Conservation (phyloP, 495 filamentous ascomycete species). For the Talaromyces ruber region DNA sequence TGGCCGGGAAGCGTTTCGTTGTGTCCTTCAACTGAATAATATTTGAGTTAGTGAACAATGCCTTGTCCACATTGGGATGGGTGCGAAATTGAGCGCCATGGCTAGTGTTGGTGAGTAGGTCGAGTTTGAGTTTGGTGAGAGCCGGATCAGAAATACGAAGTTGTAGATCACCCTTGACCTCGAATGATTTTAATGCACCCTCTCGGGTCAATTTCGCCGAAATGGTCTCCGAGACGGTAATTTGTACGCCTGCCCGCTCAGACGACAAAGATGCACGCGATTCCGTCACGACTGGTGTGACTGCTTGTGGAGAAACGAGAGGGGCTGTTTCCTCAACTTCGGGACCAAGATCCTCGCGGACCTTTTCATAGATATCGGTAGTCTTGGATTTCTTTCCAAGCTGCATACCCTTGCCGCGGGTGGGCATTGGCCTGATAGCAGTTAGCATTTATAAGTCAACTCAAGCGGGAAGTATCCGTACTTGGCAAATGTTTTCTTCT, state of each 20-base stretch:
- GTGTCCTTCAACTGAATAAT: conserved; percentile 78
- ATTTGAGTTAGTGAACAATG: conserved; percentile 66
- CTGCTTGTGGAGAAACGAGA: conserved; percentile 56
- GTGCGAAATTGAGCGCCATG: conserved; percentile 82
- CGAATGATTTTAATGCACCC: conserved; percentile 70
- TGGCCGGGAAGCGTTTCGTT: conserved; percentile 80
- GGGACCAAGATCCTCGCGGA: conserved; percentile 78
- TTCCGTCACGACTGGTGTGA: conserved; percentile 40
- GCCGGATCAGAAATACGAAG: conserved; percentile 80
- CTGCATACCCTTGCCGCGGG: conserved; percentile 96
- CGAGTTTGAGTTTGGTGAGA: conserved; percentile 81
- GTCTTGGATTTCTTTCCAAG: conserved; percentile 96
- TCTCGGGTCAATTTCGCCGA: conserved; percentile 80
- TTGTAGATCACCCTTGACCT: conserved; percentile 84
- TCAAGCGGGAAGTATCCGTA: conserved; percentile 24
- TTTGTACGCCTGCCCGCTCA: conserved; percentile 73
- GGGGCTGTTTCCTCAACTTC: conserved; percentile 71
- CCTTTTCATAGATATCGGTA: conserved; percentile 91
- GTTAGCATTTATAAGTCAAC: conserved; percentile 8
- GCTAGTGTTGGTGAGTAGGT: conserved; percentile 61
- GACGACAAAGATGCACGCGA: conserved; percentile 53
- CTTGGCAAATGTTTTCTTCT: conserved; percentile 78
- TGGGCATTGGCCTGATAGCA: conserved; percentile 45
- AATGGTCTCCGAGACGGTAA: conserved; percentile 81
- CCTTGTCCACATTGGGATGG: conserved; percentile 90